These are phyloP conservation scores for Aspergillus coremiiformis DNA, from an alignment of 495 filamentous ascomycete species.

Conservation along the genomic window DNA sequence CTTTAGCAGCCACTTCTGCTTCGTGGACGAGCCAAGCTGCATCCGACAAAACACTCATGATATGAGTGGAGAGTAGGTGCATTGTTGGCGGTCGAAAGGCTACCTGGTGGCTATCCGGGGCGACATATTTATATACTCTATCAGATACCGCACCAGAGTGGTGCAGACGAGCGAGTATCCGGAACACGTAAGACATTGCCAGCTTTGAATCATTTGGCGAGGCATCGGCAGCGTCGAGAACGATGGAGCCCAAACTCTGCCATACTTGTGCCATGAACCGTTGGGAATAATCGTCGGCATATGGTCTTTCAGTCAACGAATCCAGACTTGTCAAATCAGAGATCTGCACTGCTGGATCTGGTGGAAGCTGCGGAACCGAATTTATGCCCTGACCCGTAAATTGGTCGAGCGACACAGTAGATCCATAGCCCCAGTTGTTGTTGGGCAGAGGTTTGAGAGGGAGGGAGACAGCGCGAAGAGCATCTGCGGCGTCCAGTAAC, in stretches of 20 bases:
- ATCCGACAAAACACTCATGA: conserved; percentile 55
- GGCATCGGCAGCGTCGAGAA: conserved; percentile 43
- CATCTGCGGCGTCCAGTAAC: conserved; percentile 32
- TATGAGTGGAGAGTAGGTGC: conserved; percentile 47
- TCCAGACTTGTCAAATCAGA: conserved; percentile 14
- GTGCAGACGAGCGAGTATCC: conserved; percentile 54
- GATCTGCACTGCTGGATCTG: background rate
- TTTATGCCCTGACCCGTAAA: conserved; percentile 16
- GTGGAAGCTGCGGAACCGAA: background rate
- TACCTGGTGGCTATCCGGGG: conserved; percentile 24
- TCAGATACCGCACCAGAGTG: conserved; percentile 50
- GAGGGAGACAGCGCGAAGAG: conserved; percentile 5
- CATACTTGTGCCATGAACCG: conserved; percentile 30
- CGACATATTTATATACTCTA: conserved; percentile 46
- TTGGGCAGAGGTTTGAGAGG: conserved; percentile 14
- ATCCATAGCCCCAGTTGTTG: conserved; percentile 18
- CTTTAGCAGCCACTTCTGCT: conserved; percentile 34
- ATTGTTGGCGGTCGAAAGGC: conserved; percentile 51
- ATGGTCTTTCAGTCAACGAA: conserved; percentile 20
- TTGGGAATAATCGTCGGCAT: conserved; percentile 16
- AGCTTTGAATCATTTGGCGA: conserved; percentile 29
- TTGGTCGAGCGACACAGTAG: conserved; percentile 25
- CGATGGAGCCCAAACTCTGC: conserved; percentile 46
- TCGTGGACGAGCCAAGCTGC: conserved; percentile 52
- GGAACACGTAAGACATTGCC: conserved; percentile 52